Conservation (phyloP, 2,329 filamentous ascomycete genomes). For the Ophiostoma fasciatum region DNA sequence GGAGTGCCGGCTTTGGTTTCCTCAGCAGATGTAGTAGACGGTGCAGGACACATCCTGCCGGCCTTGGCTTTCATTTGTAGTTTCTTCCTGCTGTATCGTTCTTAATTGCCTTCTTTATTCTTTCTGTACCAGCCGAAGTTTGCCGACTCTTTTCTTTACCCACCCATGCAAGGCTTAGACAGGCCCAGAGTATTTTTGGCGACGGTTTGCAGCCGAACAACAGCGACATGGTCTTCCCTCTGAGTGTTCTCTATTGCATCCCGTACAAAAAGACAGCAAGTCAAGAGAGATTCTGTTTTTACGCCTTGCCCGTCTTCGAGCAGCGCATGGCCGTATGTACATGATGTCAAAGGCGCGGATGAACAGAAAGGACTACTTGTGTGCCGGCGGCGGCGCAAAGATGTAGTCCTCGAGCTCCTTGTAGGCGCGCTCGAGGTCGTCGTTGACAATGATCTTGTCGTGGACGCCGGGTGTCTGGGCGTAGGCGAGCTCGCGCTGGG, state of each 20-base stretch:
- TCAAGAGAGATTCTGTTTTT: too few species aligned
- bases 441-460: conserved; percentile 22
- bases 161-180: conserved; percentile 19
- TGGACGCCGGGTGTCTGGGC: conserved; percentile 49
- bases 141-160: conserved; percentile 23
- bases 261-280: too few species aligned
- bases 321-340: too few species aligned
- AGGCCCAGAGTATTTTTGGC: conserved; percentile 21
- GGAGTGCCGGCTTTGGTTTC: conserved; percentile 4
- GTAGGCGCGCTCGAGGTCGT: conserved; percentile 34
- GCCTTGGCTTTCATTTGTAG: conserved; percentile 15
- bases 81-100: background rate
- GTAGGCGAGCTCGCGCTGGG: conserved; percentile 60
- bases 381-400: conserved; percentile 19
- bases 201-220: too few species aligned
- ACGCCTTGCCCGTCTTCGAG: too few species aligned
- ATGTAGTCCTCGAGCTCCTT: conserved; percentile 35
- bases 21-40: conserved; percentile 5
- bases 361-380: too few species aligned
- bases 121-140: conserved; percentile 7
- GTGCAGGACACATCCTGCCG: conserved; percentile 7
- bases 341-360: too few species aligned
- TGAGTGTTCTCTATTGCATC: too few species aligned
- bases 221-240: too few species aligned
- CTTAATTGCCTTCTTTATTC: conserved; percentile 13